phyloP scores from a whole-genome alignment of 1,284 basidiomycete species.

The Leccinum ambiguum region DNA sequence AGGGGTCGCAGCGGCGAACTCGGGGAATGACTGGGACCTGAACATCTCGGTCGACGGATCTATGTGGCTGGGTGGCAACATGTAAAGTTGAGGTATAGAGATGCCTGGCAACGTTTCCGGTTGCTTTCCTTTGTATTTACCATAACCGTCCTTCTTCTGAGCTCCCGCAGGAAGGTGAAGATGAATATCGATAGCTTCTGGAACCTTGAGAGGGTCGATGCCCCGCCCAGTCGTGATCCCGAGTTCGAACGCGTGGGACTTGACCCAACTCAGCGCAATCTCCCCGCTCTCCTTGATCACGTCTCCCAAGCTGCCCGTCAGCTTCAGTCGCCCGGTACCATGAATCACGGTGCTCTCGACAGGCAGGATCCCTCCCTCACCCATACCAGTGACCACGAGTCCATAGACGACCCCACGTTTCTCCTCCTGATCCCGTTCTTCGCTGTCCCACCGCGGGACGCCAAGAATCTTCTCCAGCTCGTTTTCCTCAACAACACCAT shows the following conservation, averaged over 20 bases:
- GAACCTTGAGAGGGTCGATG: slow-evolving; percentile 73
- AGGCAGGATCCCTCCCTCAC: slow-evolving; percentile 84
- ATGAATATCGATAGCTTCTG: slow-evolving; percentile 76
- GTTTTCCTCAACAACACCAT: slow-evolving; percentile 59
- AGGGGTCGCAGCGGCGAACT: no score
- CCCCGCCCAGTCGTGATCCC: slow-evolving; percentile 69
- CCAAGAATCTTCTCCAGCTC: slow-evolving; percentile 89
- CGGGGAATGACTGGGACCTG: no score
- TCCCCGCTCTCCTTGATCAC: slow-evolving; percentile 91
- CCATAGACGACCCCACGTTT: slow-evolving; percentile 80
- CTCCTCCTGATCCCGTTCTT: slow-evolving; percentile 72
- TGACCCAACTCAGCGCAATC: slow-evolving; percentile 85
- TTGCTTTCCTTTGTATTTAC: no score
- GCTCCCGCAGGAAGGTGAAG: slow-evolving; percentile 87
- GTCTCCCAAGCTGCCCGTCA: slow-evolving; percentile 83
- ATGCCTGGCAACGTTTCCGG: no score
- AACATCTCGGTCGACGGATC: no score
- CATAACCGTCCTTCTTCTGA: slow-evolving; percentile 81
- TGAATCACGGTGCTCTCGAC: slow-evolving; percentile 80
- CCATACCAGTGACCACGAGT: slow-evolving; percentile 85
- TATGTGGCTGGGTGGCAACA: no score
- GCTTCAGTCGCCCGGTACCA: slow-evolving; percentile 66
- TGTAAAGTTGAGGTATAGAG: no score
- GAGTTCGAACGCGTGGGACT: slow-evolving; percentile 79
- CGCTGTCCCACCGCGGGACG: slow-evolving; percentile 77